Evolutionary conservation across 345 rosid species (phyloP).

Genomic region (Eutrema japonicum): DNA sequence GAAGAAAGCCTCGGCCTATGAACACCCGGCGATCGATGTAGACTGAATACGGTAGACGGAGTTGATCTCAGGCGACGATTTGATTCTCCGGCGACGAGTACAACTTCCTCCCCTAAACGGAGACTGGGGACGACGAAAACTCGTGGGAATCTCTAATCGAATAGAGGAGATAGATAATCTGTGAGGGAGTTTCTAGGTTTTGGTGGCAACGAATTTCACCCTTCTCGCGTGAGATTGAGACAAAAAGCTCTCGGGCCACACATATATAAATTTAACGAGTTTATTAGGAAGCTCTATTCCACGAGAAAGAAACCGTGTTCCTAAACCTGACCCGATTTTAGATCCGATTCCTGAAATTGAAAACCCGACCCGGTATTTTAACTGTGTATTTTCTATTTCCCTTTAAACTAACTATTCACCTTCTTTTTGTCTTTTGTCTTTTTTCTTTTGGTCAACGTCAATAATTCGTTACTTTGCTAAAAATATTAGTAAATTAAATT

Average conservation of each 20-base stretch:
- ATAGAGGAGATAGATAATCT: not conserved
- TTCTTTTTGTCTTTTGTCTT: not conserved
- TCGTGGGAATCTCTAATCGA: not conserved
- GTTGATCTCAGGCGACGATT: constrained; percentile 13
- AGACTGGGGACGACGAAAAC: constrained; percentile 4
- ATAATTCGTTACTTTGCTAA: not conserved
- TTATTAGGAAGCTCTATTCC: not conserved
- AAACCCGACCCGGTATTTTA: constrained; percentile 10
- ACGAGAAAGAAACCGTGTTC: constrained; percentile 17
- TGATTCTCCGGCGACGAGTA: constrained; percentile 22
- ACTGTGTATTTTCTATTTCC: not conserved
- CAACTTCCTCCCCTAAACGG: not conserved
- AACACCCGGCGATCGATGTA: constrained; percentile 20
- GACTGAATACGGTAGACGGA: constrained; percentile 5
- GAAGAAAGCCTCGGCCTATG: constrained; percentile 35
- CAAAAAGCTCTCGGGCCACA: constrained; percentile 29
- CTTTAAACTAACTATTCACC: not conserved
- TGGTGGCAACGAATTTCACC: constrained; percentile 21
- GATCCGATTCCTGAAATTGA: not conserved
- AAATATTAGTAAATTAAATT: not conserved
- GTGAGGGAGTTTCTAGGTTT: constrained; percentile 32
- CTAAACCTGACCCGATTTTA: constrained; percentile 19
- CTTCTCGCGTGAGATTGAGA: constrained; percentile 29
- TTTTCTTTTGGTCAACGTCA: constrained; percentile 1
- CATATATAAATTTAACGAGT: not conserved